Evolutionary conservation across 306 rosid genomes (phyloP).

Genomic region (Prunus fruticosa): DNA sequence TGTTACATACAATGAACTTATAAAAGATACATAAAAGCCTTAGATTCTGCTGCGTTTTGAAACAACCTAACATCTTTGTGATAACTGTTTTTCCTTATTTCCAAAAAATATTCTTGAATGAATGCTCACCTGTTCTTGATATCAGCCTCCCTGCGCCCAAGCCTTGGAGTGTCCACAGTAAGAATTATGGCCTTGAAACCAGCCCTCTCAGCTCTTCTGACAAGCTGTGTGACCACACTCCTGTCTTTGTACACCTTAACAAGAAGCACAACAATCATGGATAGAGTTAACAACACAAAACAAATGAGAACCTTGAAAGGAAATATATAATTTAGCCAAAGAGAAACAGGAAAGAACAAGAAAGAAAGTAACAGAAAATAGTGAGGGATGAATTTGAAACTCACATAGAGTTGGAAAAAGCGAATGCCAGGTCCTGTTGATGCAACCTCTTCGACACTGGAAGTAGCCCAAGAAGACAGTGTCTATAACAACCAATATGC

Average conservation of each 20-base stretch:
- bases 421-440: constrained; percentile 99
- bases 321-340: background rate
- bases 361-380: background rate
- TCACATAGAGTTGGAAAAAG: constrained; percentile 93
- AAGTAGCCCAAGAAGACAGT: constrained; percentile 95
- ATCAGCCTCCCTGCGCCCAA: constrained; percentile 97
- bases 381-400: constrained; percentile 11
- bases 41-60: background rate
- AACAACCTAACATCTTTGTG: background rate
- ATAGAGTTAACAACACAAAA: background rate
- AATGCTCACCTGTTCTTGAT: constrained; percentile 81
- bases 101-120: background rate
- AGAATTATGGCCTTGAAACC: constrained; percentile 98
- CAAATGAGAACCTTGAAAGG: background rate
- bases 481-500: constrained; percentile 55
- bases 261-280: background rate
- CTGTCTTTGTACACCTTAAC: constrained; percentile 85
- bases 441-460: constrained; percentile 96
- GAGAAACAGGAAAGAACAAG: background rate
- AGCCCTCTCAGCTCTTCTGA: constrained; percentile 98
- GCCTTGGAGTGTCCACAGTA: constrained; percentile 93
- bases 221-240: constrained; percentile 84
- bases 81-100: background rate
- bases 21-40: no score
- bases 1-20: constrained; percentile 27